Conservation (phyloP, 345 rosid species). For the Firmiana major region DNA sequence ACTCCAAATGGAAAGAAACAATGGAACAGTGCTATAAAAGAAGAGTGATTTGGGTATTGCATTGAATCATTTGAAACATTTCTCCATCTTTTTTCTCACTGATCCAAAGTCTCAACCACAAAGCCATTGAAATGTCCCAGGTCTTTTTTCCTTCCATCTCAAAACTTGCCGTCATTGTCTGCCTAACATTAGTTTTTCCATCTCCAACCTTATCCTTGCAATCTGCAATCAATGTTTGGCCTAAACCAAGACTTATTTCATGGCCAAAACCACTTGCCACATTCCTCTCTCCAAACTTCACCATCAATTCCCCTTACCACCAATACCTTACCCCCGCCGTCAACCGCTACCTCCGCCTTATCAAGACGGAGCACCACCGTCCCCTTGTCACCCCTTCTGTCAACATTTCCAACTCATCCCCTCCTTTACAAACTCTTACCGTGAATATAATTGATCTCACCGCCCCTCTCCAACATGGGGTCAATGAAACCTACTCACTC, state of each 20-base stretch:
- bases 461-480: constrained; percentile 59
- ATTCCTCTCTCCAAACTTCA: constrained; percentile 46
- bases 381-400: constrained; percentile 37
- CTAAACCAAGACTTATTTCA: constrained; percentile 55
- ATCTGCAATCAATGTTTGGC: constrained; percentile 55
- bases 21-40: neutral
- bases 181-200: neutral
- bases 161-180: neutral
- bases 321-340: constrained; percentile 50
- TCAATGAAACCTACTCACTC: constrained; percentile 67
- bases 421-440: constrained; percentile 38
- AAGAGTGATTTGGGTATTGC: neutral
- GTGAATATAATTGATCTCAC: constrained; percentile 42
- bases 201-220: neutral
- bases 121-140: neutral
- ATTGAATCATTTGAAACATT: neutral
- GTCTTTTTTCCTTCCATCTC: neutral
- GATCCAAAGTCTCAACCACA: neutral
- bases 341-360: constrained; percentile 39
- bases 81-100: neutral
- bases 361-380: constrained; percentile 46
- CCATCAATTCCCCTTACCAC: constrained; percentile 45
- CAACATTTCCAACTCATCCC: constrained; percentile 33
- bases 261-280: constrained; percentile 55
- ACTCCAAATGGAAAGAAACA: neutral